phyloP scores from a whole-genome alignment of 2,329 filamentous ascomycete species.

The Ophiostoma triangulosporum region DNA sequence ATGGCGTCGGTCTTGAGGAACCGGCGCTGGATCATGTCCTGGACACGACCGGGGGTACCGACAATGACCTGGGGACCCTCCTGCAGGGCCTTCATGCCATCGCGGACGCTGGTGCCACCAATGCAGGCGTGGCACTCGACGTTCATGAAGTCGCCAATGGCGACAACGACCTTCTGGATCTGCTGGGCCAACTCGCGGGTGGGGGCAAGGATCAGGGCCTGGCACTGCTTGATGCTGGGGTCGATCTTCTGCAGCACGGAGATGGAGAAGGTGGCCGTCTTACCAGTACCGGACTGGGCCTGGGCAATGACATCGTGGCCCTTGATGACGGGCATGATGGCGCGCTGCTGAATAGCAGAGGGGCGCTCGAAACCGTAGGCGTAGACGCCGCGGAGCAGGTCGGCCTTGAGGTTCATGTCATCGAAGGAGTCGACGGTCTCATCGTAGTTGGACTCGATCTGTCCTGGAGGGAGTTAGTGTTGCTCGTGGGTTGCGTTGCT shows the following conservation, averaged over 20 bases:
- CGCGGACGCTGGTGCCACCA: slow-evolving; percentile 93
- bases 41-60: slow-evolving; percentile 94
- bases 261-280: slow-evolving; percentile 99
- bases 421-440: slow-evolving; percentile 99
- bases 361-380: slow-evolving; percentile 99
- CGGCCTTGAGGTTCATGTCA: slow-evolving; percentile 90
- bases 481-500: not conserved
- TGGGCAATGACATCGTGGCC: slow-evolving; percentile 99
- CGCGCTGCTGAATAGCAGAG: slow-evolving; percentile 98
- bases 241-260: slow-evolving; percentile 98
- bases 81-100: slow-evolving; percentile 95
- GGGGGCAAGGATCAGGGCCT: slow-evolving; percentile 94
- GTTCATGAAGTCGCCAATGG: slow-evolving; percentile 99
- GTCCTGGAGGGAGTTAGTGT: slow-evolving; percentile 43
- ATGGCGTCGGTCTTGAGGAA: slow-evolving; percentile 94
- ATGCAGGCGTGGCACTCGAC: slow-evolving; percentile 99
- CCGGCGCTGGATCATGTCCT: slow-evolving; percentile 98
- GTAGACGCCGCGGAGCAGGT: slow-evolving; percentile 97
- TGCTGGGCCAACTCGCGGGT: slow-evolving; percentile 98
- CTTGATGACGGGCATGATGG: slow-evolving; percentile 99
- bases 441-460: slow-evolving; percentile 99
- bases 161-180: slow-evolving; percentile 98
- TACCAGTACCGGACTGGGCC: slow-evolving; percentile 98
- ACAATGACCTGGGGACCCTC: slow-evolving; percentile 96
- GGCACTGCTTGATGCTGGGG: slow-evolving; percentile 84